Percentiles rank a stretch among this genome's conserved stretches.
Conservation (phyloP, 1,139 yeast genomes). For the Meyerozyma elateridarum region DNA sequence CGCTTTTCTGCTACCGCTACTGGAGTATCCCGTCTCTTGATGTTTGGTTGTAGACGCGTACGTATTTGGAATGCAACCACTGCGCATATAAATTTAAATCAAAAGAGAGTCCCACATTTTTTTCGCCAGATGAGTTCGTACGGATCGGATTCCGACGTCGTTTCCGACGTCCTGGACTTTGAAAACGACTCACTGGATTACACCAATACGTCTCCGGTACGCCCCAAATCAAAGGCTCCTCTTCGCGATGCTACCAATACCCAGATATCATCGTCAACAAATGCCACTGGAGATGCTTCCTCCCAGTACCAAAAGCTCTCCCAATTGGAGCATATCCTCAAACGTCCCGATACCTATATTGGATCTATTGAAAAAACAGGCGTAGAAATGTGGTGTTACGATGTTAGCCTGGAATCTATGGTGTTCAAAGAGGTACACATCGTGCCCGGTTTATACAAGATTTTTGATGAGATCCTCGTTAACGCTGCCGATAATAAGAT, state of each 20-base stretch:
- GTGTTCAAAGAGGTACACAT: slow-evolving; percentile 64
- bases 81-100: no score
- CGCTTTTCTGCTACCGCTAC: no score
- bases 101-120: no score
- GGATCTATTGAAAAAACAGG: slow-evolving; percentile 88
- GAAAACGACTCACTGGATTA: slow-evolving; percentile 6
- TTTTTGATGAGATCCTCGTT: slow-evolving; percentile 94
- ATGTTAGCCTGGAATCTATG: slow-evolving; percentile 69
- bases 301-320: slow-evolving; percentile 90
- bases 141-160: slow-evolving; percentile 11
- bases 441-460: slow-evolving; percentile 94
- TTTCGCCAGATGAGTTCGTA: slow-evolving; percentile 8
- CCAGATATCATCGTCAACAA: not conserved
- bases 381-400: slow-evolving; percentile 82
- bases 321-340: slow-evolving; percentile 91
- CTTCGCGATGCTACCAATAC: slow-evolving; percentile 2
- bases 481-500: slow-evolving; percentile 99
- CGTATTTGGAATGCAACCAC: no score
- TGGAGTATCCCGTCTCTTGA: no score
- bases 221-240: not conserved
- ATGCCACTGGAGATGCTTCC: slow-evolving; percentile 35
- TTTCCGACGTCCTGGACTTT: slow-evolving; percentile 8
- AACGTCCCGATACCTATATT: slow-evolving; percentile 96
- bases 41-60: no score
- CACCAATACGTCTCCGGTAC: not conserved